A percentile compares a stretch with the other conserved stretches of the same genome.
phyloP scores from a whole-genome alignment of 2,329 filamentous ascomycete genomes.

The Tympanopsis confertula region DNA sequence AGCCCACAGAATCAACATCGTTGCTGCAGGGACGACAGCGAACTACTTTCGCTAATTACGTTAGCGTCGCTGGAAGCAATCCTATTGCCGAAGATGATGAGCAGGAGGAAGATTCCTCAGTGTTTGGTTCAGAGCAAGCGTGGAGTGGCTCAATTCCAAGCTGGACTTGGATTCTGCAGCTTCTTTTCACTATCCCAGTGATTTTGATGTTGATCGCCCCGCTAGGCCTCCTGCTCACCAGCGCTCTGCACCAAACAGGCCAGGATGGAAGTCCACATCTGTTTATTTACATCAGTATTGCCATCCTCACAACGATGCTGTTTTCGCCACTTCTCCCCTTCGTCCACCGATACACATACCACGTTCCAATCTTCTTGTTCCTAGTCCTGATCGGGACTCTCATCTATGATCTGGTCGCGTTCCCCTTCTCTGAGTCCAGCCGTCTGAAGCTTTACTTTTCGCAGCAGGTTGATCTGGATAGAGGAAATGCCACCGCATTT shows the following conservation, averaged over 20 bases:
- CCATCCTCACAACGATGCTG: conserved; percentile 57
- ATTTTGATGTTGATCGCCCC: conserved; percentile 68
- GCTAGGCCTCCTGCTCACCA: conserved; percentile 60
- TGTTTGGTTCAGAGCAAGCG: conserved; percentile 64
- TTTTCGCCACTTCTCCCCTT: conserved; percentile 72
- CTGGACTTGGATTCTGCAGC: conserved; percentile 82
- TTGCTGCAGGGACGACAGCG: conserved; percentile 25
- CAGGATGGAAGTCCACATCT: conserved; percentile 69
- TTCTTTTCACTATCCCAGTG: conserved; percentile 69
- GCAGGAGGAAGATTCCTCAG: conserved; percentile 19
- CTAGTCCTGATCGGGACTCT: conserved; percentile 63
- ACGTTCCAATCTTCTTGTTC: conserved; percentile 68
- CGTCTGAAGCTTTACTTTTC: conserved; percentile 81
- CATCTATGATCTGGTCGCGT: conserved; percentile 75
- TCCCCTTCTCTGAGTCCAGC: conserved; percentile 73
- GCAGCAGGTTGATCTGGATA: conserved; percentile 69
- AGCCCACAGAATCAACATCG: conserved; percentile 39
- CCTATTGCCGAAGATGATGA: conserved; percentile 10
- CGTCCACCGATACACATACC: conserved; percentile 73
- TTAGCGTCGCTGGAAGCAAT: conserved; percentile 12
- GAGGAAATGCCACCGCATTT: conserved; percentile 56
- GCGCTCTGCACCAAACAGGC: conserved; percentile 68
- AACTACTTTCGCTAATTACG: conserved; percentile 43
- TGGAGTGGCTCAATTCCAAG: conserved; percentile 73
- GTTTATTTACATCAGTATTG: conserved; percentile 60